These are phyloP conservation scores for Aspergillus sp. DNA, from an alignment of 2,329 filamentous ascomycete species.

Conservation along the genomic window DNA sequence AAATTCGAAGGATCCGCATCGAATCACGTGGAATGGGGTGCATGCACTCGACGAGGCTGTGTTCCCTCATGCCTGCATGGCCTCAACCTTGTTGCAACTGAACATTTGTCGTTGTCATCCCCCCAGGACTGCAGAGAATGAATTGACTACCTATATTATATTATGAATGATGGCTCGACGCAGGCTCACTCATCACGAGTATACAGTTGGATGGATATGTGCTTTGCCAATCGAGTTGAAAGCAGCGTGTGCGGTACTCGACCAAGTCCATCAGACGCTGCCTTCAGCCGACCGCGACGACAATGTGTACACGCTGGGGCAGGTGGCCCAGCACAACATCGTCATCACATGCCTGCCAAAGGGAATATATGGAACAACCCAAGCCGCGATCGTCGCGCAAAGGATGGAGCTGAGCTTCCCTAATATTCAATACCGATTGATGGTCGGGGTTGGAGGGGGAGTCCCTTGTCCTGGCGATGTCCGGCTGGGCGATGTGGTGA, in stretches of 20 bases:
- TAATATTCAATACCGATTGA: slow-evolving; percentile 18
- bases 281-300: background rate
- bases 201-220: slow-evolving; percentile 1
- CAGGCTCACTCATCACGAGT: too few species aligned
- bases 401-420: slow-evolving; percentile 19
- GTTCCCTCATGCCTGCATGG: too few species aligned
- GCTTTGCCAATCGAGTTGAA: background rate
- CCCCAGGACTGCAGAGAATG: too few species aligned
- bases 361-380: background rate
- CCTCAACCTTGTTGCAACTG: too few species aligned
- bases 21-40: too few species aligned
- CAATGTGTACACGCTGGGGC: background rate
- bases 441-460: slow-evolving; percentile 26
- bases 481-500: background rate
- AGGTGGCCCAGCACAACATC: background rate
- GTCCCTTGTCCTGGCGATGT: slow-evolving; percentile 12
- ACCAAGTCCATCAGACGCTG: background rate
- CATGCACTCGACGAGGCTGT: too few species aligned
- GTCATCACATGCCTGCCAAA: background rate
- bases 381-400: background rate
- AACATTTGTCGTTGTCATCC: too few species aligned
- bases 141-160: too few species aligned
- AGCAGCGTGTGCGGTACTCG: background rate
- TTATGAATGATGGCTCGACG: too few species aligned
- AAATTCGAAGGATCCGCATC: too few species aligned